These are phyloP conservation scores for Ustilago sp. DNA, from an alignment of 1,284 basidiomycete species.

Conservation along the genomic window DNA sequence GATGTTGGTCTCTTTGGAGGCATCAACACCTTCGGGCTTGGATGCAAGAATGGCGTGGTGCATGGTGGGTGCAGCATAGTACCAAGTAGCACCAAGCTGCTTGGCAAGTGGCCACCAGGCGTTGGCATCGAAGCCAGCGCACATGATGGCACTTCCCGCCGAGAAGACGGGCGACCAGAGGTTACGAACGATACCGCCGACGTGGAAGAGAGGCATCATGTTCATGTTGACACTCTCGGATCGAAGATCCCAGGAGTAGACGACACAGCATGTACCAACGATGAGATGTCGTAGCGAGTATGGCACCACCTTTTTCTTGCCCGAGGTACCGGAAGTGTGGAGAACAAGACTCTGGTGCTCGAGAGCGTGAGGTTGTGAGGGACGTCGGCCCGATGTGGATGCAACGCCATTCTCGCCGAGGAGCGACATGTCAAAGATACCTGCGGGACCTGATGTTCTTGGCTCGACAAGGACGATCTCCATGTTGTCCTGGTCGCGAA, in stretches of 20 bases:
- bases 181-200: conserved; percentile 69
- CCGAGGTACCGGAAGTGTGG: conserved; percentile 69
- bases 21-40: conserved; percentile 61
- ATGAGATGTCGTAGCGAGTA: conserved; percentile 69
- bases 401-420: conserved; percentile 50
- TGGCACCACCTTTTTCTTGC: conserved; percentile 69
- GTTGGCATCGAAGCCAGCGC: conserved; percentile 68
- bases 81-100: conserved; percentile 69
- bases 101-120: conserved; percentile 67
- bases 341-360: conserved; percentile 67
- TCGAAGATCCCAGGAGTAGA: conserved; percentile 66
- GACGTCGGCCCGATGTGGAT: conserved; percentile 46
- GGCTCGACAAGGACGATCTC: conserved; percentile 68
- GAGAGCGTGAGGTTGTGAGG: conserved; percentile 60
- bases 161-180: conserved; percentile 68
- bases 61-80: conserved; percentile 69
- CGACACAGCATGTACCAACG: conserved; percentile 68
- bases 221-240: conserved; percentile 69
- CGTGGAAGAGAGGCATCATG: conserved; percentile 70
- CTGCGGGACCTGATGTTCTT: conserved; percentile 59
- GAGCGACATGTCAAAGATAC: conserved; percentile 65
- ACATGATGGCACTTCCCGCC: conserved; percentile 68
- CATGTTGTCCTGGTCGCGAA: conserved; percentile 63
- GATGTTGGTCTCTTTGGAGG: conserved; percentile 61
- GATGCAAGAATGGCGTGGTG: conserved; percentile 69